These are phyloP conservation scores for Kalanchoe fedtschenkoi DNA, from an alignment of 164 flowering plant genomes.

Conservation along the genomic window DNA sequence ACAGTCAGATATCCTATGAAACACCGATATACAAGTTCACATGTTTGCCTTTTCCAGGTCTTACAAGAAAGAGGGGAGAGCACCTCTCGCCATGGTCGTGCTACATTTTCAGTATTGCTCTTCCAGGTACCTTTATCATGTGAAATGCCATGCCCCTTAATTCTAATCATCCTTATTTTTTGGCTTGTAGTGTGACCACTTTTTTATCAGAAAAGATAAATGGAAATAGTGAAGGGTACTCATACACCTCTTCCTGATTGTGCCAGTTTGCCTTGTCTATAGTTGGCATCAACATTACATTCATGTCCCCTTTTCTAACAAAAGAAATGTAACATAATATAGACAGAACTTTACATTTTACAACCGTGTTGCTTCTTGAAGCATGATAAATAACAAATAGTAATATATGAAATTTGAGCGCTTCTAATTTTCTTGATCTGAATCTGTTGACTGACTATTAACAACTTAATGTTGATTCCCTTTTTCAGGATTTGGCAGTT, in stretches of 20 bases:
- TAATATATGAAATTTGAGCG: too few relatives aligned
- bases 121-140: constrained; percentile 60
- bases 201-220: background rate
- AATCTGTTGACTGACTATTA: background rate
- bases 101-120: constrained; percentile 94
- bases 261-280: background rate
- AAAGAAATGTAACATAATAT: background rate
- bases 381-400: too few relatives aligned
- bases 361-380: too few relatives aligned
- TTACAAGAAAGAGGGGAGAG: constrained; percentile 99
- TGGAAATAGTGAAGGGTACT: background rate
- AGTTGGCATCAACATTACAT: background rate
- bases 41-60: constrained; percentile 41
- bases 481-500: constrained; percentile 93
- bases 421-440: background rate
- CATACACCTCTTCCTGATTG: background rate
- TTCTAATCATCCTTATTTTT: background rate
- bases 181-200: too few relatives aligned
- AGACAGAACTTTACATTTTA: background rate
- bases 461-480: constrained; percentile 6
- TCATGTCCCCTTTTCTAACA: background rate
- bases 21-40: background rate
- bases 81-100: constrained; percentile 99
- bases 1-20: background rate
- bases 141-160: background rate